phyloP scores from a whole-genome alignment of 176 grass and related monocot genomes.

The Leersia perrieri region DNA sequence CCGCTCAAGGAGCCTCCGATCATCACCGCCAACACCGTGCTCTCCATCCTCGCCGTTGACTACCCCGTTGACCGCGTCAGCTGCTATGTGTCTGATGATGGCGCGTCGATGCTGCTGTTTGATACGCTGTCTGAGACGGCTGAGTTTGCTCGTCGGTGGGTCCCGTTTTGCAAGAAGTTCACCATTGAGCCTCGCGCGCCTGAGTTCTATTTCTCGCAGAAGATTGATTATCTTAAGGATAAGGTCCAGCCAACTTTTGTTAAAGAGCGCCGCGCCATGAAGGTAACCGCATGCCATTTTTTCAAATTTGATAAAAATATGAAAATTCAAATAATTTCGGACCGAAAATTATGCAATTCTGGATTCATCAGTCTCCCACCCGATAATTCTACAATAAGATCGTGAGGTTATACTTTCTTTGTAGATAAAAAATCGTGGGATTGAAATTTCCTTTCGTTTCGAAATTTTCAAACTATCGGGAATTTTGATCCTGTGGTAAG shows the following conservation, averaged over 20 bases:
- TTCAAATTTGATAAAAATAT: too few relatives aligned
- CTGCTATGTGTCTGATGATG: constrained; percentile 97
- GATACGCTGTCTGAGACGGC: constrained; percentile 84
- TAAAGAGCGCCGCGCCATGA: constrained; percentile 92
- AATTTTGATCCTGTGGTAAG: too few relatives aligned
- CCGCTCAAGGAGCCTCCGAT: constrained; percentile 96
- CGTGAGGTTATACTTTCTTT: too few relatives aligned
- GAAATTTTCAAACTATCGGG: too few relatives aligned
- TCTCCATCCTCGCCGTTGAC: constrained; percentile 89
- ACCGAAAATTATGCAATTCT: too few relatives aligned
- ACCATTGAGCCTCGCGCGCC: constrained; percentile 78
- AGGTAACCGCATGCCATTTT: too few relatives aligned
- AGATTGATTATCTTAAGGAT: constrained; percentile 99
- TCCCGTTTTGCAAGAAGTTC: constrained; percentile 98
- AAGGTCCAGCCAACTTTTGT: constrained; percentile 95
- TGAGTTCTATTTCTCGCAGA: constrained; percentile 98
- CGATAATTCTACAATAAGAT: too few relatives aligned
- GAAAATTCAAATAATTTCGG: too few relatives aligned
- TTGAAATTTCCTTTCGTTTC: too few relatives aligned
- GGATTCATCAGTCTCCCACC: too few relatives aligned
- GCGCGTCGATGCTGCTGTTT: constrained; percentile 94
- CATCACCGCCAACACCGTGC: constrained; percentile 93
- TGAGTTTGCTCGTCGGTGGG: constrained; percentile 88
- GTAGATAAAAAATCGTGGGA: too few relatives aligned
- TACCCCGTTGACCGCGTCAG: constrained; percentile 82